These are phyloP conservation scores for Candida ponderosae DNA, from an alignment of 805 yeast species.

Conservation along the genomic window DNA sequence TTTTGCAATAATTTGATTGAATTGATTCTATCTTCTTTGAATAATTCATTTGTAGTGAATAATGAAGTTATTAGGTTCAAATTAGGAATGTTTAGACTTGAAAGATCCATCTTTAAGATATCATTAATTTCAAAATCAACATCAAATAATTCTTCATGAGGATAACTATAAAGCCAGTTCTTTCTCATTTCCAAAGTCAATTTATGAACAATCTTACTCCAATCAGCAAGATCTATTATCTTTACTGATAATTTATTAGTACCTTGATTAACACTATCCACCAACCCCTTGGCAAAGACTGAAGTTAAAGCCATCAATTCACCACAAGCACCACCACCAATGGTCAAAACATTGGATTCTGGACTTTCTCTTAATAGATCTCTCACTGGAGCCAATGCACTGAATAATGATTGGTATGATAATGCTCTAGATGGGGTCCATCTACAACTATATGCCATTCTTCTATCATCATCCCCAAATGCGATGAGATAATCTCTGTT, in stretches of 20 bases:
- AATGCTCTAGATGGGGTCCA: slow-evolving; percentile 85
- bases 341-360: slow-evolving; percentile 39
- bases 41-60: slow-evolving; percentile 84
- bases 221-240: slow-evolving; percentile 72
- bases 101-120: slow-evolving; percentile 23
- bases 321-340: slow-evolving; percentile 91
- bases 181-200: slow-evolving; percentile 34
- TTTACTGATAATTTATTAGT: slow-evolving; percentile 33
- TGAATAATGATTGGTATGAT: slow-evolving; percentile 62
- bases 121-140: slow-evolving; percentile 28
- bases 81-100: slow-evolving; percentile 17
- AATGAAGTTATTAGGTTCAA: slow-evolving; percentile 57
- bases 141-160: slow-evolving; percentile 17
- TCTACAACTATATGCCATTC: slow-evolving; percentile 72
- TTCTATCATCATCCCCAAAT: slow-evolving; percentile 51
- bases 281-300: slow-evolving; percentile 34
- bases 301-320: slow-evolving; percentile 62
- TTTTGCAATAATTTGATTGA: slow-evolving; percentile 53
- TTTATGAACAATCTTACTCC: slow-evolving; percentile 48
- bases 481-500: slow-evolving; percentile 67
- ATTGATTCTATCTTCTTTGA: slow-evolving; percentile 55
- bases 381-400: slow-evolving; percentile 36
- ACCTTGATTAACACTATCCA: slow-evolving; percentile 13
- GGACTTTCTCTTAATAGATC: slow-evolving; percentile 22
- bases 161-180: slow-evolving; percentile 46